Conservation (phyloP, 108 stramenopile species). For the Pseudonitzschia delicatissima region DNA sequence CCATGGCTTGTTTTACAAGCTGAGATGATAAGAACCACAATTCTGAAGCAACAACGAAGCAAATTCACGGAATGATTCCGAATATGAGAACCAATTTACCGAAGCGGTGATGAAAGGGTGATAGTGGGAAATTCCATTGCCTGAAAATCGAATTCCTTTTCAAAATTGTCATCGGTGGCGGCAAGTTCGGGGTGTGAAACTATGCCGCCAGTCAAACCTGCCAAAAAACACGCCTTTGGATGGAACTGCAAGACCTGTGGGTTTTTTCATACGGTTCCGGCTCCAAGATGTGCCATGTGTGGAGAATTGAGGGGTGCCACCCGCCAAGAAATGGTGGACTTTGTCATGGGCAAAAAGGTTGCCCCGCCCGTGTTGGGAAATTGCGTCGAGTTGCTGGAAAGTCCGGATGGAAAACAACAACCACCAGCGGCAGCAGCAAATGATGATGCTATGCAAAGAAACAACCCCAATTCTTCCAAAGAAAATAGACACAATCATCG, state of each 20-base stretch:
- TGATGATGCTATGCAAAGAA: not conserved
- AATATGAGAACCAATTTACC: too few species aligned
- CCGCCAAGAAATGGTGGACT: slow-evolving; percentile 57
- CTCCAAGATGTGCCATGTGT: slow-evolving; percentile 80
- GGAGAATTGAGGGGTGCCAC: slow-evolving; percentile 44
- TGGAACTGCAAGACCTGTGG: slow-evolving; percentile 46
- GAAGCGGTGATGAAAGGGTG: too few species aligned
- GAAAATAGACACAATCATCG: slow-evolving; percentile 14
- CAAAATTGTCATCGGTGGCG: too few species aligned
- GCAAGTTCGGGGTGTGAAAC: too few species aligned
- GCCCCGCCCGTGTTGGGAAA: slow-evolving; percentile 4
- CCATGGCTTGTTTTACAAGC: too few species aligned
- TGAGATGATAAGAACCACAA: too few species aligned
- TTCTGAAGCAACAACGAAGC: too few species aligned
- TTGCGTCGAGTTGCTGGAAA: slow-evolving; percentile 4
- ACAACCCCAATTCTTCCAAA: slow-evolving; percentile 9
- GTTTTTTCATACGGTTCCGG: slow-evolving; percentile 49
- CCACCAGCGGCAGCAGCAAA: not conserved
- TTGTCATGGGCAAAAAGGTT: slow-evolving; percentile 37
- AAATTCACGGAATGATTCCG: too few species aligned
- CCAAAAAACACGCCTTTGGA: not conserved
- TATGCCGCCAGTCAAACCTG: too few species aligned
- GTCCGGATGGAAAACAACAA: not conserved
- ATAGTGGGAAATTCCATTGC: too few species aligned
- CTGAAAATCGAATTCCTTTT: too few species aligned